Percentiles rank a stretch among this genome's conserved stretches.
These are phyloP conservation scores for Colletotrichum zoysiae DNA, from an alignment of 2,329 filamentous ascomycete species.

Conservation along the genomic window DNA sequence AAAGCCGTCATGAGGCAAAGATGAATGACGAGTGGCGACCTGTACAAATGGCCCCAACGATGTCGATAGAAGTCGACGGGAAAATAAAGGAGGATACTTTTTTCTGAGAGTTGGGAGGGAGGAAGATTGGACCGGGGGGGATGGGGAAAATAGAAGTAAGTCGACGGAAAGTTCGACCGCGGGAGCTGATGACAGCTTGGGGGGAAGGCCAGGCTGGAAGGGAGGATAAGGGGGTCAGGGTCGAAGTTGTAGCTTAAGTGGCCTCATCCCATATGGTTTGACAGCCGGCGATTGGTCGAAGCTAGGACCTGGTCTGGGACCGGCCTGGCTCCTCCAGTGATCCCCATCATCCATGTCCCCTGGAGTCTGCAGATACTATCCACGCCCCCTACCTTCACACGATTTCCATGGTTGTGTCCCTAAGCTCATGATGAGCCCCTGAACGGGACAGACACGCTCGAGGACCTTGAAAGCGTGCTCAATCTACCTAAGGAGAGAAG, in stretches of 20 bases:
- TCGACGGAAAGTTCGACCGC: constrained; percentile 39
- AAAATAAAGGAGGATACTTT: constrained; percentile 24
- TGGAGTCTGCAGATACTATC: constrained; percentile 1
- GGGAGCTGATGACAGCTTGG: constrained; percentile 40
- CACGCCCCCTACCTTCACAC: constrained; percentile 21
- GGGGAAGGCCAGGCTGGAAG: constrained; percentile 40
- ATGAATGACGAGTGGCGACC: constrained; percentile 41
- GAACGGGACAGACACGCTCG: not conserved
- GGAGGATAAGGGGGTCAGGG: constrained; percentile 41
- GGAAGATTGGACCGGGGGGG: constrained; percentile 40
- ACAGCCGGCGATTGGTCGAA: constrained; percentile 38
- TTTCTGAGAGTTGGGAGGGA: constrained; percentile 25
- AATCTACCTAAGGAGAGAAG: not conserved
- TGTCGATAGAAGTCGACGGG: constrained; percentile 12
- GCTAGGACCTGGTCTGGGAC: constrained; percentile 27
- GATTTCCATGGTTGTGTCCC: constrained; percentile 17
- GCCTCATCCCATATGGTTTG: constrained; percentile 49
- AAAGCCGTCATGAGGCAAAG: constrained; percentile 49
- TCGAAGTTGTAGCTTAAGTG: constrained; percentile 55
- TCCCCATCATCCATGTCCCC: constrained; percentile 14
- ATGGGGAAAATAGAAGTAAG: constrained; percentile 23
- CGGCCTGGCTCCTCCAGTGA: constrained; percentile 26
- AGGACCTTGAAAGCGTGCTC: not conserved
- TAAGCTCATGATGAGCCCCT: not conserved
- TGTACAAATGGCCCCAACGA: constrained; percentile 33